phyloP scores from a whole-genome alignment of 306 rosid species.

The Aeschynomene evenia region DNA sequence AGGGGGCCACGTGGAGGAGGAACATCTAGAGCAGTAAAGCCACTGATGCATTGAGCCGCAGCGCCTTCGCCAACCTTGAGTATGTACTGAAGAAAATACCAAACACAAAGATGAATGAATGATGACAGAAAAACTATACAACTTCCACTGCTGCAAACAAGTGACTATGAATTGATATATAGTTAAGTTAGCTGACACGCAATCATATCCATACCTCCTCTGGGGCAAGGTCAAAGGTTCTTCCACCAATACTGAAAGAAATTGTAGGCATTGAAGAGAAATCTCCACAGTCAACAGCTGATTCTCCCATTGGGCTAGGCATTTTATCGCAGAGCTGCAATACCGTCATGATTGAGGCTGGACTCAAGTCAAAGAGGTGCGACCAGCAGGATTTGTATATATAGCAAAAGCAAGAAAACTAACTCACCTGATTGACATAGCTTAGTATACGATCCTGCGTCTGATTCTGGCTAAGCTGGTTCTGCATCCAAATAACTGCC shows the following conservation, averaged over 20 bases:
- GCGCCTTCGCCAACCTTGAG: slow-evolving; percentile 78
- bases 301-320: slow-evolving; percentile 63
- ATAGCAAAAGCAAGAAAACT: not conserved
- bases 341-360: slow-evolving; percentile 18
- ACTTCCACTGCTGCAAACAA: not conserved
- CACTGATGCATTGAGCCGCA: slow-evolving; percentile 90
- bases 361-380: slow-evolving; percentile 32
- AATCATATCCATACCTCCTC: slow-evolving; percentile 64
- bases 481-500: slow-evolving; percentile 86
- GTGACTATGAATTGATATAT: too few species aligned
- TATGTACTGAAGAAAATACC: slow-evolving; percentile 67
- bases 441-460: slow-evolving; percentile 58
- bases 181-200: too few species aligned
- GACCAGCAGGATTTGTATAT: slow-evolving; percentile 1
- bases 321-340: slow-evolving; percentile 72
- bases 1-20: slow-evolving; percentile 92
- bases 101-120: slow-evolving; percentile 21
- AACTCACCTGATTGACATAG: slow-evolving; percentile 60
- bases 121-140: not conserved
- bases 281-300: slow-evolving; percentile 64
- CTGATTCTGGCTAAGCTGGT: slow-evolving; percentile 63
- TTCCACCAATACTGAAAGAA: slow-evolving; percentile 80
- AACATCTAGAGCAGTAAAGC: slow-evolving; percentile 69
- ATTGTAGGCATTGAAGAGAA: slow-evolving; percentile 62
- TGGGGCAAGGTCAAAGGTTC: slow-evolving; percentile 55